Evolutionary conservation across 305 asterid species (phyloP), one percentile per base, ranked within the genome.

Genomic region (Salvia sclarea): DNA sequence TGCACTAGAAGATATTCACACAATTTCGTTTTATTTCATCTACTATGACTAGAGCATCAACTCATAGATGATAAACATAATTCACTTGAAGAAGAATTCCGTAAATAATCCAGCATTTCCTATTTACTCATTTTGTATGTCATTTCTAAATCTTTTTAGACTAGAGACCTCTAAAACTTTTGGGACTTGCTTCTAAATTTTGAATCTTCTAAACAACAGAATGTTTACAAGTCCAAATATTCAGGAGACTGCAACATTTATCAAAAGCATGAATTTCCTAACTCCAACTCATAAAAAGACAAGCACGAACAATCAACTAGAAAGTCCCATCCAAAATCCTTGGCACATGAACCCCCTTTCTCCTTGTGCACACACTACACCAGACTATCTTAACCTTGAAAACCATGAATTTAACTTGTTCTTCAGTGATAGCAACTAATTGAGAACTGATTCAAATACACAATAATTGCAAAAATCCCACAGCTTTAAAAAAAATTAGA

Each of bases 361-460:
- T 20, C 44, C 40, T 43, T 24, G 24, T 57, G 67, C 18, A 59
- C 24, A 54, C 25, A 62, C 37, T 45, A 22, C 9, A 31, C 11
- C 65, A 24, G 35, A 45, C 44, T 47, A 66, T 56, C 57, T 59
- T 40, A 60, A 38, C 64, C 64, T 66, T 22, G 41, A 20, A 14
- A 60, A 53, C 49, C 20, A 31, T n/a, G 44, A 35, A 66, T 14
- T 61, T 0, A 52, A 14, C 35, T 28, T 41, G 40, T 52, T 13
- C 2, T 6, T 58, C 18, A 12, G 17, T 9, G 44, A 6, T 21
- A 43, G 18, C 30, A 13, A 40, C 52, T 18, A 30, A 22, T 59
- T 48, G 14, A 12, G 18, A 57, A 8, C 18, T 3, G 37, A 40
- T 24, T 22, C 44, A 61, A 9, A 48, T 20, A 40, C 38, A 28